These are phyloP conservation scores for Lantana camara DNA, from an alignment of 257 asterid genomes.

Conservation along the genomic window DNA sequence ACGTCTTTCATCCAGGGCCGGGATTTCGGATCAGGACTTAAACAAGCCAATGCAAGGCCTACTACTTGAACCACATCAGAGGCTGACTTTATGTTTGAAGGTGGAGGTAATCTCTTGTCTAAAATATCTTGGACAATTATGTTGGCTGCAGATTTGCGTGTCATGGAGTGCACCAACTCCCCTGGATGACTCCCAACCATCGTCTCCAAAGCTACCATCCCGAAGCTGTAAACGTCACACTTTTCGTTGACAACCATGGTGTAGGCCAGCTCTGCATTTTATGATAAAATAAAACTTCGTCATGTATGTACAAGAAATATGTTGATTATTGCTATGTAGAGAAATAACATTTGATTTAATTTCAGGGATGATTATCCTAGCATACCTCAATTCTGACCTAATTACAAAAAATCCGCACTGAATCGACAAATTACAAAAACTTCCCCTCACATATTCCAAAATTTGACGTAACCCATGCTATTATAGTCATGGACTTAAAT, in stretches of 20 bases:
- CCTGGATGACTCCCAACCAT: constrained; percentile 32
- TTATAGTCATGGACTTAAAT: too few species aligned
- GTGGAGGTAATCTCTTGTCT: background rate
- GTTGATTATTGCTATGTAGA: too few species aligned
- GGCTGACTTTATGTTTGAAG: background rate
- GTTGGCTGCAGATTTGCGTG: background rate
- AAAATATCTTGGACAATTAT: background rate
- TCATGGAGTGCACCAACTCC: background rate
- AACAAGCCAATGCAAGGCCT: background rate
- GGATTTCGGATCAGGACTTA: background rate
- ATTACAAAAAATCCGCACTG: too few species aligned
- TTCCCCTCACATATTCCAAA: too few species aligned
- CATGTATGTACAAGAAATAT: too few species aligned
- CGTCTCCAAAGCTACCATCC: constrained; percentile 32
- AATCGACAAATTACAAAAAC: too few species aligned
- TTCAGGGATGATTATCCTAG: too few species aligned
- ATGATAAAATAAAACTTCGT: too few species aligned
- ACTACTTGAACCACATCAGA: background rate
- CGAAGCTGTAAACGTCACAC: constrained; percentile 38
- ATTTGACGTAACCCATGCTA: too few species aligned
- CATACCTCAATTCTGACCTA: too few species aligned
- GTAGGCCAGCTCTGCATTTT: constrained; percentile 31
- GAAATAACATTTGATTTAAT: too few species aligned
- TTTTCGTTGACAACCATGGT: constrained; percentile 32
- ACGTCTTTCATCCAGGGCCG: background rate